Base-by-base conservation (phyloP, 305 asterid species). In the Withania somnifera region DNA sequence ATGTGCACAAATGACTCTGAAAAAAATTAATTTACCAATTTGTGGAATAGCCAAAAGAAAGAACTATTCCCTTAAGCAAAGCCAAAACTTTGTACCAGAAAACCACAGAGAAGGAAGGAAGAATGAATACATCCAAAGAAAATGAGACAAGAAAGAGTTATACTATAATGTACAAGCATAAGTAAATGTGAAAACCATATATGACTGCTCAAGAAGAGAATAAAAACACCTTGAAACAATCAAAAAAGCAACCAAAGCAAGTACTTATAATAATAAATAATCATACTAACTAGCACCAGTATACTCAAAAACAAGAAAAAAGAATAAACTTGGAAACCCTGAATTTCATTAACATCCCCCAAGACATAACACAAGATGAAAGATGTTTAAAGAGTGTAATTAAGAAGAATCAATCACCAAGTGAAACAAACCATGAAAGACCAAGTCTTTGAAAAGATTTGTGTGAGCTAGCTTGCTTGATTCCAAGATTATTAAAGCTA, bases 171-270 rank as follows among this genome's bases (percentile, higher is more conserved):
- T 87, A 84, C 79, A 78, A 87, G 89, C 87, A 84, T 83, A 85
- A 91, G 88, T 91, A 89, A 90, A 86, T 89, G 94, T 83, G 91
- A 90, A 91, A 91, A 86, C 92, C 73, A 90, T 90, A 87, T 87
- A 89, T 87, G 93, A 93, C 98, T 92, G 97, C 97, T 93, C 95
- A 90, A 94, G 95, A 90, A 92, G 91, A 91, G 94, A 93, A 93
- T 89, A 93, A 90, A 91, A 88, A 89, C 88, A 88, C 92, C 93
- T 92, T 90, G 97, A 91, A 94, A 91, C 91, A 89, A 90, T 90
- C 94, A 91, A 92, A 93, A 92, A 88, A 89, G 90, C 84, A 73
- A 89, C 88, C 84, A 38, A 81, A 86, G 85, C 52, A 75, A 10
- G 22, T 14, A 14, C 3, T 42, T 63, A 67, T 32, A 76, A n/a